These are phyloP conservation scores for Apiospora saccharicola DNA, from an alignment of 2,329 filamentous ascomycete species.

Conservation along the genomic window DNA sequence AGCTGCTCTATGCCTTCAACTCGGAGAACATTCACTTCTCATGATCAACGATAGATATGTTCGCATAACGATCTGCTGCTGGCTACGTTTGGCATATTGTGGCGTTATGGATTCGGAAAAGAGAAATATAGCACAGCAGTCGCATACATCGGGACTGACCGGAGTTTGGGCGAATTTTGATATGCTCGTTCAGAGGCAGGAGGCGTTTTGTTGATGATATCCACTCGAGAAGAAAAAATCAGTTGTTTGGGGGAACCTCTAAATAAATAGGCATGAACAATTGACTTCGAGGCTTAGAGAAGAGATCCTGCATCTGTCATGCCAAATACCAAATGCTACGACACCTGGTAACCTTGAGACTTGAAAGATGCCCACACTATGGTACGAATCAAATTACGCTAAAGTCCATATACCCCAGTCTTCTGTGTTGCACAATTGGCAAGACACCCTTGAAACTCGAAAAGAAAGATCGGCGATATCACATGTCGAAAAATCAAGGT, in stretches of 20 bases:
- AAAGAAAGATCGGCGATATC: too few species aligned
- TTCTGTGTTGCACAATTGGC: too few species aligned
- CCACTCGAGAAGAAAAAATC: background rate
- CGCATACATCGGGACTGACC: background rate
- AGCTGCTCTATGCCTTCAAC: slow-evolving; percentile 82
- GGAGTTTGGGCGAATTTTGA: slow-evolving; percentile 2
- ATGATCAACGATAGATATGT: slow-evolving; percentile 46
- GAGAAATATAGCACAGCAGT: background rate
- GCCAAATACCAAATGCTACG: too few species aligned
- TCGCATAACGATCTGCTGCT: slow-evolving; percentile 11
- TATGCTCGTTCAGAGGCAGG: background rate
- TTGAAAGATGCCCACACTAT: too few species aligned
- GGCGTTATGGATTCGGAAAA: slow-evolving; percentile 22
- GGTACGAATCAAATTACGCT: too few species aligned
- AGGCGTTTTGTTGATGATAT: slow-evolving; percentile 17
- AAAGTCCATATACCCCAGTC: too few species aligned
- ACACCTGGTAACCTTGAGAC: too few species aligned
- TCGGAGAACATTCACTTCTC: slow-evolving; percentile 93
- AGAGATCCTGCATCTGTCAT: too few species aligned
- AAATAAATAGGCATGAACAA: too few species aligned
- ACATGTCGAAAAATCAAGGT: too few species aligned
- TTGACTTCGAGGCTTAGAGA: too few species aligned
- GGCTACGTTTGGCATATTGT: slow-evolving; percentile 23
- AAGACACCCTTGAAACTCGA: too few species aligned
- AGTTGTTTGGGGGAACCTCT: background rate